Base-by-base conservation (phyloP, 2,329 filamentous ascomycete species). In the Penicillium sp. region DNA sequence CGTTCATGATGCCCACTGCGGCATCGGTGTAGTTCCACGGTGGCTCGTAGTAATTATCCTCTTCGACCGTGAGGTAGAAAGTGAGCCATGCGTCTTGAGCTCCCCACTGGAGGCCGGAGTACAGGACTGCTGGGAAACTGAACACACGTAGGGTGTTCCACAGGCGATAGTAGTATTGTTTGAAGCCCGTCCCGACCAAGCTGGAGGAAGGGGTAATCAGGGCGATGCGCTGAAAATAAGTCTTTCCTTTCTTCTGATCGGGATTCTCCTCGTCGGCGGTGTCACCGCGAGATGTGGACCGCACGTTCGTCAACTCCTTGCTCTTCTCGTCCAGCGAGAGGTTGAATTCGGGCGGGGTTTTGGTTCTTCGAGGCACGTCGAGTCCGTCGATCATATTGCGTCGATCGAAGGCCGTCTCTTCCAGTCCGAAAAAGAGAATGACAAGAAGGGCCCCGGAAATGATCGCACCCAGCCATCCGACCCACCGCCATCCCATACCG, bases 11-110 rank as follows among this genome's bases (percentile, higher is more conserved):
- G 1, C 79, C 81, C 3, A 81, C 78, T 2, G 75, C 75, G 1
- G 76, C 75, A 50, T 81, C 75, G 31, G 68, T 72, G 62, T 84
- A 84, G 63, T 81, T 77, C 75, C 79, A 84, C 0, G 81, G 81
- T 9, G 70, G 66, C 0, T 69, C 75, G 24, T 76, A 78, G 77
- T 80, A 83, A 56, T 77, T 77, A 54, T 82, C 79, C 58, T 84
- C 79, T 60, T 82, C 75, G 1, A 83, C 74, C 0, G 81, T 84
- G 28, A 82, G 70, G 55, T 84, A 83, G 62, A 84, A 83, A 1
- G 79, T 79, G 20, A 84, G 68, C 67, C 81, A 83, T n/a, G 81
- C 79, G 56, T 83, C 81, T 63, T 84, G 81, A 27, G 79, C 73
- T 4, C 81, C 81, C 81, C 81, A 84, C 60, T 83, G 81, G 22